Base-by-base conservation (phyloP, 805 yeast genomes). In the Ogataea populi-albae region DNA sequence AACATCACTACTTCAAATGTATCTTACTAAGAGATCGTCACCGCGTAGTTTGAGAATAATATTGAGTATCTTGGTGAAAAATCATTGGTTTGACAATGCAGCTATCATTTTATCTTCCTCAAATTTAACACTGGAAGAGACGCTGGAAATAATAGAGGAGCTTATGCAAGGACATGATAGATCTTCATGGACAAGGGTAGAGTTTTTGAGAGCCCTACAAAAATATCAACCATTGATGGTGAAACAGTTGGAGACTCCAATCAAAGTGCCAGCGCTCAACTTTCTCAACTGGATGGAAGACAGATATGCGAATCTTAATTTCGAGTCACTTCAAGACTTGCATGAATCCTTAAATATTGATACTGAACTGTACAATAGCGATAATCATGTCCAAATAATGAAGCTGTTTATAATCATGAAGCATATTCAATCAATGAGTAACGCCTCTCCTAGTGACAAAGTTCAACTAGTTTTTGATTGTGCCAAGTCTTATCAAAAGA, bases 51-150 rank as follows among this genome's bases (percentile, higher is more conserved):
- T 9, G 9, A 27, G 10, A 15, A 17, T 7, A 17, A 21, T 38
- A 12, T 19, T 46, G 12, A 26, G 32, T 10, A 20, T 28, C 17
- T 26, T 46, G 10, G 23, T 40, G 5, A n/a, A 34, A 16, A 14
- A 35, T 14, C 38, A 37, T 9, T 40, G 45, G 47, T 44, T 29
- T 21, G 15, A 17, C 15, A 46, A 40, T 27, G 47, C 45, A 4
- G 24, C 46, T 3, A 29, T 31, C 9, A 12, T 46, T 4, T 11
- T 46, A 2, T 27, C 11, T 21, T 9, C 22, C n/a, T 30, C 35
- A 6, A 17, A 30, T 6, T 19, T 43, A 29, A 17, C 34, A 5
- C 26, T 44, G 6, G 43, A 40, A 17, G 47, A 44, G 20, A 24
- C 32, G 2, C 20, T 33, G 4, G 14, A 7, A 3, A 19, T 34